Evolutionary conservation across 2,329 filamentous ascomycete genomes (phyloP), one percentile per base, ranked within the genome.

Genomic region (Fusarium sp.): DNA sequence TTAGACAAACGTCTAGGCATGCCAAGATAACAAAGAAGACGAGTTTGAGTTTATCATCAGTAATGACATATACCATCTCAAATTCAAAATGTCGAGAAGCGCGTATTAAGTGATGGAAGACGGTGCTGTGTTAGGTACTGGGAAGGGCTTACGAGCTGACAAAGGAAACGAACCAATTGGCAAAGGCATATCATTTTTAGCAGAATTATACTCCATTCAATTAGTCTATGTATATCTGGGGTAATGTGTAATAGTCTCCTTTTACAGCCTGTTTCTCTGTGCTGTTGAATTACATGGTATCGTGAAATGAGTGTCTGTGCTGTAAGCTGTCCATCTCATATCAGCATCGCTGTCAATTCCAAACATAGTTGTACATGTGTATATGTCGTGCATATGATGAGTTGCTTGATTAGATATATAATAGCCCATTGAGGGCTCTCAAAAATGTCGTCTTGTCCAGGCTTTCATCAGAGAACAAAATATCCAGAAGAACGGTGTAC

Each of bases 1-100:
- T n/a, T 68, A 73, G 82, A 61, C 59, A 69, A 71, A 63, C 19
- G 44, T 51, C 21, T 59, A 70, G 48, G 36, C 48, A n/a, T 49
- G 39, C 20, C 64, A 50, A 62, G 15, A 46, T 32, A 24, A 32
- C n/a, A 17, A 24, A 19, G 23, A 12, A 30, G 26, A n/a, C 62
- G 14, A 32, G n/a, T 36, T 38, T 48, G 43, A 43, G 28, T 28
- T 28, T 36, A 21, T 44, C 50, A 47, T 45, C 21, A 54, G 20
- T 44, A 23, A 43, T 26, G 28, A 20, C 26, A 47, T 47, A 42
- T 12, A 42, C 19, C 40, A 34, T 34, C 20, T 45, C 53, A 44
- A 38, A 44, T 28, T 44, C 10, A 26, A 24, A 28, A 39, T n/a
- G 20, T 24, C 20, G 40, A 42, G 19, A 46, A 48, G 39, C n/a